A percentile compares a stretch with the other conserved stretches of the same genome.
These are phyloP conservation scores for Leishmania turanica DNA, from an alignment of 208 protist species.

Conservation along the genomic window DNA sequence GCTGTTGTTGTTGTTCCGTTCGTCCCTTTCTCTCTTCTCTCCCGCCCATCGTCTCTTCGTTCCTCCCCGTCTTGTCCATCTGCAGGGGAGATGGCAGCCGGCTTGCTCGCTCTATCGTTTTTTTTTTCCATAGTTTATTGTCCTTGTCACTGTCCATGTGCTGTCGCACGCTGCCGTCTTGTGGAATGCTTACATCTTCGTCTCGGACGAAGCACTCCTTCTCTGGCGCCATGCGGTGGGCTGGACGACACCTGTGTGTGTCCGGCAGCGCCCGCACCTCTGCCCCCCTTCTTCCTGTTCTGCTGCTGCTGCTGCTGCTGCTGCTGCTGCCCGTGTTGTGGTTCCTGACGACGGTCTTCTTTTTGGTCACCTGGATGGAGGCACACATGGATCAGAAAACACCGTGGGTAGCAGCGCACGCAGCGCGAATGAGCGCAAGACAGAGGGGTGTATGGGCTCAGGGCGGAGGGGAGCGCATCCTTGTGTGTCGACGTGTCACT, in stretches of 20 bases:
- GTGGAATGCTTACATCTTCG: neutral
- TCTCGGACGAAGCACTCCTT: constrained; percentile 1
- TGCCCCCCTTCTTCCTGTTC: neutral
- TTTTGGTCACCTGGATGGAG: neutral
- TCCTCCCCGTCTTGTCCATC: neutral
- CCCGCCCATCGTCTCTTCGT: neutral
- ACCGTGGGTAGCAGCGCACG: neutral
- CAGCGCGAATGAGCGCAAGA: neutral
- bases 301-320: neutral
- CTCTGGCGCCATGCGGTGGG: neutral
- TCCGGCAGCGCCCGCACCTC: neutral
- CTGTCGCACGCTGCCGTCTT: neutral
- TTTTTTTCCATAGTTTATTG: neutral
- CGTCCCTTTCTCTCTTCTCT: neutral
- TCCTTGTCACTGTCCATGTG: neutral
- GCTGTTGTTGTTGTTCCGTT: no score
- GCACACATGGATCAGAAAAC: neutral
- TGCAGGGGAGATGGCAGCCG: neutral
- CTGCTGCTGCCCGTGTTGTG: no score
- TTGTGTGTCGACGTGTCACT: neutral
- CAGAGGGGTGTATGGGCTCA: neutral
- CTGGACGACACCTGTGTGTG: neutral
- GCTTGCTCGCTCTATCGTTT: constrained; percentile 12
- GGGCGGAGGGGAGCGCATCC: no score
- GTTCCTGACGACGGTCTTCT: neutral